phyloP scores from a whole-genome alignment of 768 basidiomycete species.

The Phanerochaete sordida region DNA sequence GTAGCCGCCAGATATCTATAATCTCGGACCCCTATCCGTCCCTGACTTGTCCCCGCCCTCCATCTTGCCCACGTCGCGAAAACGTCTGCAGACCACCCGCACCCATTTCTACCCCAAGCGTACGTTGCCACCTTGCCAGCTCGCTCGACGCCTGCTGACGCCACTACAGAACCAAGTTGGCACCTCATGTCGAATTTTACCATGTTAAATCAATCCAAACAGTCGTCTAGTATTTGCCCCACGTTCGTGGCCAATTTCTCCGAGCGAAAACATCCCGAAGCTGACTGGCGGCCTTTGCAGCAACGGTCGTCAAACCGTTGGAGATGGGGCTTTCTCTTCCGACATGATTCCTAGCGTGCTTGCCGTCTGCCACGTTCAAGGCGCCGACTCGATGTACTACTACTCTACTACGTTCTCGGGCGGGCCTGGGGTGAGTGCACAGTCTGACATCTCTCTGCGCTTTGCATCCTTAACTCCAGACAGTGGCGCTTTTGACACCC shows the following conservation, averaged over 20 bases:
- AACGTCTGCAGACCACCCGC: conserved; percentile 1
- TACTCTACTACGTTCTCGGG: conserved; percentile 94
- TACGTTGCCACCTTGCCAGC: neutral
- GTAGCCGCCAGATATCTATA: neutral
- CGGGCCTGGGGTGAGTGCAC: conserved; percentile 73
- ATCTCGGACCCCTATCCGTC: neutral
- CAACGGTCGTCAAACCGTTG: conserved; percentile 97
- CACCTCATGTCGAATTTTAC: conserved; percentile 75
- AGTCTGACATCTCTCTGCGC: neutral
- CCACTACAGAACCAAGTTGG: conserved; percentile 64
- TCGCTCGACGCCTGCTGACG: neutral
- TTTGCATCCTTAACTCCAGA: neutral
- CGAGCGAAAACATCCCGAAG: neutral
- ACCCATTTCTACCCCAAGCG: neutral
- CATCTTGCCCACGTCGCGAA: neutral
- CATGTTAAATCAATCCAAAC: conserved; percentile 69
- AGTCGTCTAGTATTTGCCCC: conserved; percentile 93
- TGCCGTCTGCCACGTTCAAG: conserved; percentile 83
- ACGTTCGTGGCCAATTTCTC: conserved; percentile 49
- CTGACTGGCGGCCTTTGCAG: conserved; percentile 35
- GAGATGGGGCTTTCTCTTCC: conserved; percentile 87
- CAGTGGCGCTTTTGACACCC: conserved; percentile 96
- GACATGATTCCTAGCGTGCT: conserved; percentile 76
- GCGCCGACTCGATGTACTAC: conserved; percentile 80
- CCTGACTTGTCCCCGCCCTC: neutral